Evolutionary conservation across 2,329 filamentous ascomycete genomes (phyloP), one percentile per base, ranked within the genome.

Genomic region (Teratosphaeria viscida): DNA sequence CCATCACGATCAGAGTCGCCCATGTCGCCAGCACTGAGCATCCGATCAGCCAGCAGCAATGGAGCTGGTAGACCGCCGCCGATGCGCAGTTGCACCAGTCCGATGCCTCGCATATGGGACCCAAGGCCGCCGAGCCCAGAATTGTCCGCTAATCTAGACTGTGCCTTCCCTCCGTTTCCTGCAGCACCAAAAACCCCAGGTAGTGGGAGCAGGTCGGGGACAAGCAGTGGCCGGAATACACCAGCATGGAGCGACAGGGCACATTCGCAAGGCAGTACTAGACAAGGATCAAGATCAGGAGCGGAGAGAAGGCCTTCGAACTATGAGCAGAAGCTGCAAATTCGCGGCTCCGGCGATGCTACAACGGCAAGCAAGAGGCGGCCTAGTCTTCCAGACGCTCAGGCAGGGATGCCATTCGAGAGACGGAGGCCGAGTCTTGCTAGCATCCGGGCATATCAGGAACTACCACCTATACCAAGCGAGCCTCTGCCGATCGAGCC

Each of bases 1-100:
- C 66, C 61, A 37, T 85, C 84, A 49, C 81, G 79, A 63, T 82
- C 81, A 60, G 77, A 81, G 29, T 89, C 88, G 27, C 70, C 71
- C 2, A 56, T 68, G 23, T 70, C 69, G 53, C 69, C 71, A 66
- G 78, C 69, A 60, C 47, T 62, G 35, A 71, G 70, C 57, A 56
- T 55, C 12, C 59, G 66, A 32, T 69, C 67, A 5, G 62, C 60
- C 6, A 64, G 63, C 57, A 68, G 67, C 52, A 59, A 61, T 39
- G 53, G 53, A 16, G 62, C 63, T 14, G 60, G 62, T 23, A 73
- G 61, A 16, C 65, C 66, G 19, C 59, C 58, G 6, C 59, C 59
- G 27, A 54, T 60, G 23, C 63, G 71, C 19, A 70, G 67, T 56
- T 60, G 57, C 34, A 72, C 69, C 5, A 71, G 67, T 58, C 71